phyloP scores from a whole-genome alignment of 768 basidiomycete genomes.

The Termitomyces sp. region DNA sequence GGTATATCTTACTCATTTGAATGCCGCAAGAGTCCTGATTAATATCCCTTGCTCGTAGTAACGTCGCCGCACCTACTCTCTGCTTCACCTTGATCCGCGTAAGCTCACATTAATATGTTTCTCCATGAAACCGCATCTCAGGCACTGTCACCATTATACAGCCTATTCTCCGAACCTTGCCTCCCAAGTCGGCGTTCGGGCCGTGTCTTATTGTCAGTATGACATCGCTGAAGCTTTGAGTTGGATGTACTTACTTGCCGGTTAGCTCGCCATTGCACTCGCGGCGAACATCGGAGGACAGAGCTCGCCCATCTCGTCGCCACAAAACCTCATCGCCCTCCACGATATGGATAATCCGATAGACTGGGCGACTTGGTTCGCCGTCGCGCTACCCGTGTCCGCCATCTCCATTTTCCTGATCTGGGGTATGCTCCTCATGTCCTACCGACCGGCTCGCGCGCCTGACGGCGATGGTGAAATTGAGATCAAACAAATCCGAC shows the following conservation, averaged over 20 bases:
- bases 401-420: conserved; percentile 82
- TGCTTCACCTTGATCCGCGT: conserved; percentile 96
- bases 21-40: conserved; percentile 4
- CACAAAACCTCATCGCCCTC: conserved; percentile 94
- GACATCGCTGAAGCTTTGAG: not conserved
- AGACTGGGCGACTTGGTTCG: conserved; percentile 93
- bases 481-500: conserved; percentile 80
- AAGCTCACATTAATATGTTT: conserved; percentile 23
- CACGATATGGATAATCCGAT: conserved; percentile 80
- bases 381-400: conserved; percentile 90
- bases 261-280: conserved; percentile 93
- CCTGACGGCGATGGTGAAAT: conserved; percentile 76
- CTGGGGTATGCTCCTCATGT: conserved; percentile 83
- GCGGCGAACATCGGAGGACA: conserved; percentile 98
- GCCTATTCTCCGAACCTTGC: conserved; percentile 93
- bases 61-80: conserved; percentile 95
- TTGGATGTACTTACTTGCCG: not conserved
- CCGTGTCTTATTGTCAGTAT: conserved; percentile 85
- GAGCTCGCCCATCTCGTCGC: conserved; percentile 95
- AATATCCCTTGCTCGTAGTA: conserved; percentile 41
- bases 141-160: conserved; percentile 24
- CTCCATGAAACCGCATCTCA: not conserved
- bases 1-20: conserved; percentile 35
- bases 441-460: conserved; percentile 71
- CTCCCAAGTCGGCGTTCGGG: conserved; percentile 80